Base-by-base conservation (phyloP, 176 grass and related monocot genomes). In the Eragrostis nindensis region DNA sequence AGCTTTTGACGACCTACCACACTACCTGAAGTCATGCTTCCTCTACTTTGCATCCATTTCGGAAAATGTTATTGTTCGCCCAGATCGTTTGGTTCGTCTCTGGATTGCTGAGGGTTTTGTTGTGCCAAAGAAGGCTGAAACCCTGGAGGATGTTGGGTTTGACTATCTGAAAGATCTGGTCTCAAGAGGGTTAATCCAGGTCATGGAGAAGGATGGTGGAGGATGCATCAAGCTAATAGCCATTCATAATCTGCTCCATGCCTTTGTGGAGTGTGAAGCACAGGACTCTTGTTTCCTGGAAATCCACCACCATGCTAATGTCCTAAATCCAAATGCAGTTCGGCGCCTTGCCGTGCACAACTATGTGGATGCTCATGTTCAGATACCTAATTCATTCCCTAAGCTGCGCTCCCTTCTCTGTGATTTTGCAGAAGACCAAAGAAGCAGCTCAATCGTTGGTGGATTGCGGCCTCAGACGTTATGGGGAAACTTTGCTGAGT, bases 1-100 rank as follows among this genome's bases (percentile, higher is more conserved):
- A 32, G 43, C 75, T 53, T 89, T 80, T 73, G 81, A 89, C 1
- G 87, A 89, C 13, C 56, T 89, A 30, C 87, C 87, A 77, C 81
- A 84, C n/a, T 36, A 85, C n/a, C 45, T 85, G 43, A 89, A 89
- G 27, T 81, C 87, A 75, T 89, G 87, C 67, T 89, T 89, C 29
- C 87, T 89, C 47, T 89, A 89, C 71, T 76, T 89, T 13, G 82
- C 82, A 0, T 73, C 82, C 3, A 63, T 82, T n/a, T 80, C 82
- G 7, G 87, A 85, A 63, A 80, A 85, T 70, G 41, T 81, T 38
- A 49, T 77, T 60, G 46, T 85, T 75, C 46, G 75, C 43, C 71
- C 82, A 39, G 71, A 75, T 54, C 71, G 71, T 43, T 64, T 89
- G 71, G 66, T 85, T 5, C 76, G 82, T 54, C 48, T 89, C 32